Evolutionary conservation across 2,329 filamentous ascomycete genomes (phyloP).

Genomic region (Albifimbria verrucaria): DNA sequence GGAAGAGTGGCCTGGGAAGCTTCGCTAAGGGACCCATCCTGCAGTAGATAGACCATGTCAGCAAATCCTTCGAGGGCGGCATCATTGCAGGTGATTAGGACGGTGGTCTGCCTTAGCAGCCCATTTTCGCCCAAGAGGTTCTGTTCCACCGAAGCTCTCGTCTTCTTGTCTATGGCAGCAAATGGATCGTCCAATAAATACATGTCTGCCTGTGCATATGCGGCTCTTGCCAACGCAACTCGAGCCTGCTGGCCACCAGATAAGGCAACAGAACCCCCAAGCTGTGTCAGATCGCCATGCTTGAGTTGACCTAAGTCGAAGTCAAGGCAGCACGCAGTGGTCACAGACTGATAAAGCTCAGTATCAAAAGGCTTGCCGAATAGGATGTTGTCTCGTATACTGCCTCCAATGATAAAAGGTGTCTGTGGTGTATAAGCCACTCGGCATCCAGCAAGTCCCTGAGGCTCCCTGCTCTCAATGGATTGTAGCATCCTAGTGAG

Average conservation of each 20-base stretch:
- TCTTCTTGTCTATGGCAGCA: not conserved
- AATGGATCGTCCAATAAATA: not conserved
- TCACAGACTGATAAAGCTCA: not conserved
- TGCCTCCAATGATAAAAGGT: too few relatives aligned
- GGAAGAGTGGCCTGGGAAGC: too few relatives aligned
- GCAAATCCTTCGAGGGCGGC: not conserved
- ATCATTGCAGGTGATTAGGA: not conserved
- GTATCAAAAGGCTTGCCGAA: not conserved
- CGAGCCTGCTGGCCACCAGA: not conserved
- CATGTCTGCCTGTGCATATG: not conserved
- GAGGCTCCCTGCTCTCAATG: too few relatives aligned
- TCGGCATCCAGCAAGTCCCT: not conserved
- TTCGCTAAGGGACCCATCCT: not conserved
- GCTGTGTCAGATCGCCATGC: not conserved
- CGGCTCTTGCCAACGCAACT: not conserved
- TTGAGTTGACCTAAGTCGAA: not conserved
- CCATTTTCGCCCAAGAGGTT: not conserved
- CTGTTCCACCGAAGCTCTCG: not conserved
- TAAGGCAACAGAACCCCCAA: not conserved
- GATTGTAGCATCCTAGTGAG: too few relatives aligned
- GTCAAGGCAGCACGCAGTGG: not conserved
- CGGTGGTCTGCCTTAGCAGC: too few relatives aligned
- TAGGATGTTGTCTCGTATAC: too few relatives aligned
- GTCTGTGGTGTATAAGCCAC: too few relatives aligned
- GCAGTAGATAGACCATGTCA: not conserved